Evolutionary conservation across 768 basidiomycete species (phyloP).

Genomic region (Boletus subparvulus): DNA sequence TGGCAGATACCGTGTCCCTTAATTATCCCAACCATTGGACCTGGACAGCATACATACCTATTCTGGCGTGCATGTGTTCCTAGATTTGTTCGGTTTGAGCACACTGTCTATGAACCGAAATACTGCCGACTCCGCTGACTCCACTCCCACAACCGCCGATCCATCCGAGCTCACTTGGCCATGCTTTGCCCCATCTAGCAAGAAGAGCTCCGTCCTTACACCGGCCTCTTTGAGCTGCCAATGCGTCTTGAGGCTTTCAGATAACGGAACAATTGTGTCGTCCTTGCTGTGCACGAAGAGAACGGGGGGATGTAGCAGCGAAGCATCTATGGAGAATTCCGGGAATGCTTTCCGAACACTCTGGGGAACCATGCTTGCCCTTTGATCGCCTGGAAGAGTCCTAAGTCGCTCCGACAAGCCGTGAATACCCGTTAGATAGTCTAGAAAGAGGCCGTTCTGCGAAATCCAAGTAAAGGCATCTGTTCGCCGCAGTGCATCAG

Average conservation of each 20-base stretch:
- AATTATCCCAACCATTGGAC: too few relatives aligned
- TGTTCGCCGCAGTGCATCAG: not conserved
- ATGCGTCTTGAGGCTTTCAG: not conserved
- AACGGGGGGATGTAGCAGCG: not conserved
- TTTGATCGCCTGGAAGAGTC: not conserved
- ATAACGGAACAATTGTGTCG: not conserved
- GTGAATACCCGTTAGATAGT: not conserved
- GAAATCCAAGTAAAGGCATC: slow-evolving; percentile 3
- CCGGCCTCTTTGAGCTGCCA: not conserved
- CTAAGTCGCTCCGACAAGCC: not conserved
- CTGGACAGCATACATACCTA: too few relatives aligned
- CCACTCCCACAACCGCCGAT: not conserved
- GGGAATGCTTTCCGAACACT: not conserved
- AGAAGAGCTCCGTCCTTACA: not conserved
- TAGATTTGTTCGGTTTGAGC: not conserved
- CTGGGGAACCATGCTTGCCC: not conserved
- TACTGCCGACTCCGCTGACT: not conserved
- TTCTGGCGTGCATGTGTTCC: not conserved
- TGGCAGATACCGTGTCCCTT: too few relatives aligned
- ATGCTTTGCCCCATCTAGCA: not conserved
- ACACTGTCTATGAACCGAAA: slow-evolving; percentile 1
- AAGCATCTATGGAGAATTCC: not conserved
- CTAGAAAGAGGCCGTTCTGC: not conserved
- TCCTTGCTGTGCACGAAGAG: slow-evolving; percentile 2
- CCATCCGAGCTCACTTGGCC: not conserved